A percentile compares a stretch with the other conserved stretches of the same genome.
Conservation (phyloP, 805 yeast species). For the Hanseniaspora clermontiae region DNA sequence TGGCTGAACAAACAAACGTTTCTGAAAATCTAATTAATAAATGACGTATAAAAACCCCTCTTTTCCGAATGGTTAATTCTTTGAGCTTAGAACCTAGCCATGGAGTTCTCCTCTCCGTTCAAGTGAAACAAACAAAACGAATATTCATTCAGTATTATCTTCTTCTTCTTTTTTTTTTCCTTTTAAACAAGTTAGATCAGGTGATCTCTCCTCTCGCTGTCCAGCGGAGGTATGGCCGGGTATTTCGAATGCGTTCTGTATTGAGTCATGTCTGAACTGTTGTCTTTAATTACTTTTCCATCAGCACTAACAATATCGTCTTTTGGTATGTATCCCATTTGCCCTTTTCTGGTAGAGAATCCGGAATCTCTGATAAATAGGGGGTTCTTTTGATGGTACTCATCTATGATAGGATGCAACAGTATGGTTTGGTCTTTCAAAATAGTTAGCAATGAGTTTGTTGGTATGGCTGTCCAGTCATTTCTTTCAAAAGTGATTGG, state of each 20-base stretch:
- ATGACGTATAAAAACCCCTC: no score
- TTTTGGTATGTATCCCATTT: conserved; percentile 78
- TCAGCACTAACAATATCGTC: conserved; percentile 3
- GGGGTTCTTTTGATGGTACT: conserved; percentile 68
- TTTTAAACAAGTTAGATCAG: no score
- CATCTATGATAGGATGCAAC: conserved; percentile 82
- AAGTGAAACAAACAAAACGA: no score
- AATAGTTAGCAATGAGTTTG: conserved; percentile 74
- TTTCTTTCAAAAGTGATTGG: conserved; percentile 93
- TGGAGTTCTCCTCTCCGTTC: no score
- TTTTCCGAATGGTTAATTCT: no score
- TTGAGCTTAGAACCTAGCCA: no score
- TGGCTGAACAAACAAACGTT: not conserved
- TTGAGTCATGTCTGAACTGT: not conserved
- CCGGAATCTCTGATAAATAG: conserved; percentile 56
- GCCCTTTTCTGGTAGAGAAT: conserved; percentile 81
- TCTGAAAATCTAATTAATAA: no score
- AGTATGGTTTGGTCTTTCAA: conserved; percentile 66
- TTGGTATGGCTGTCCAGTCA: conserved; percentile 95
- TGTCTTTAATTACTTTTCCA: not conserved
- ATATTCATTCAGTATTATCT: no score
- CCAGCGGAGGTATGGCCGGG: conserved; percentile 54
- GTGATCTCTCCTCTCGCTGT: conserved; percentile 51
- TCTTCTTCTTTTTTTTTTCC: no score
- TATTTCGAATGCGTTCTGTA: conserved; percentile 17